Base-by-base conservation (phyloP, 208 protist species). In the Wallacemonas collosoma region DNA sequence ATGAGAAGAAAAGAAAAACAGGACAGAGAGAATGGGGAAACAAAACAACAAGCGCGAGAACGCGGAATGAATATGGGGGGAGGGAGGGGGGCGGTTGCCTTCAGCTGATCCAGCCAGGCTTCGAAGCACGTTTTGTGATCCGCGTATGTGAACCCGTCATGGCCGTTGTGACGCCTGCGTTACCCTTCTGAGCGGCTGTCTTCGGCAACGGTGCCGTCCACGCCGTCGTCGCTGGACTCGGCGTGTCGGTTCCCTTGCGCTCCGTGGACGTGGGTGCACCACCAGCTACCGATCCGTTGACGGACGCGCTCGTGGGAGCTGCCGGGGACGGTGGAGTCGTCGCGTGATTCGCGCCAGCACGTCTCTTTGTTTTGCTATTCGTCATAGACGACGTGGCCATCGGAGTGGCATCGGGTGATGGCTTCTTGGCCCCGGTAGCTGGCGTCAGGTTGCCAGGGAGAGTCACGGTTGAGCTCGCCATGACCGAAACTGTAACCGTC, bases 31-130 rank as follows among this genome's bases (percentile, higher is more conserved):
- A 64, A 51, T 40, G 51, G 41, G 36, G 71, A 71, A 44, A 76
- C n/a, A 71, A 71, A 71, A 51, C 35, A 71, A 76, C 11, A 36
- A 71, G 69, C 14, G 69, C 67, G 71, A 68, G 48, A 60, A 72
- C 12, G 56, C 56, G 26, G 9, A 26, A 57, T 36, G 17, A 15
- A 5, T 51, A 65, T 14, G 36, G 44, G 5, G 65, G 12, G 40
- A 47, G 51, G 50, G 51, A 54, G 36, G 47, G 14, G 14, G 54
- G 53, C 15, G 43, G 38, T 12, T 9, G 38, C 7, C 47, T 9
- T 51, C 43, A 65, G 40, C n/a, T 51, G 8, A 65, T 41, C 60
- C 60, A 65, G 38, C 60, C 60, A 17, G 60, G 60, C 60, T 17
- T 45, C n/a, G 60, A 26, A 17, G 11, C 38, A 8, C 35, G 48